phyloP scores from a whole-genome alignment of 306 rosid species.

The Clitoria ternatea region DNA sequence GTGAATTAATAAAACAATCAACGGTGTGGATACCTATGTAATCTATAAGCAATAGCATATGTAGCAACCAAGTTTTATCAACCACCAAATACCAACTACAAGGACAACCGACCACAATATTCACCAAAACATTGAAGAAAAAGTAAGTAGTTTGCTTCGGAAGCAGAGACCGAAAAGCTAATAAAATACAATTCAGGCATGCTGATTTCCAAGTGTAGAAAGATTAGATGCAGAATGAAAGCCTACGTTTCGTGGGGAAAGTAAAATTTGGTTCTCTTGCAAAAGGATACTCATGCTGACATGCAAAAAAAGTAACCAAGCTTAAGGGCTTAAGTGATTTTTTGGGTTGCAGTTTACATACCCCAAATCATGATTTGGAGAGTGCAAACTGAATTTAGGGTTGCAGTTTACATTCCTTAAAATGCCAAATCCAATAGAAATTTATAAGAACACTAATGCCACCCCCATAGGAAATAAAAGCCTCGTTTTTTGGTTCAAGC shows the following conservation, averaged over 20 bases:
- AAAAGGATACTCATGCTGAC: not conserved
- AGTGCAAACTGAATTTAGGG: not conserved
- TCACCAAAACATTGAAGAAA: not conserved
- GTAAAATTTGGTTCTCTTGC: not conserved
- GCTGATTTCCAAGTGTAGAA: not conserved
- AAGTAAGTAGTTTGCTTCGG: not conserved
- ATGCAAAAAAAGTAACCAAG: not conserved
- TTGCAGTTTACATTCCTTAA: not conserved
- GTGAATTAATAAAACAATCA: not conserved
- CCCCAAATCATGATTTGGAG: not conserved
- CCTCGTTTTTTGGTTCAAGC: not conserved
- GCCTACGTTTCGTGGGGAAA: not conserved
- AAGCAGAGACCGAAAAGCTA: not conserved
- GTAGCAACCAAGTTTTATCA: not conserved
- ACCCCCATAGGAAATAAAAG: not conserved
- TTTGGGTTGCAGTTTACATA: not conserved
- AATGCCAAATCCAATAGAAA: not conserved
- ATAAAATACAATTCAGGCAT: not conserved
- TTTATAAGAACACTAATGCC: not conserved
- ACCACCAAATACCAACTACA: not conserved
- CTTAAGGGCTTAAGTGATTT: not conserved
- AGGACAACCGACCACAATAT: constrained; percentile 12
- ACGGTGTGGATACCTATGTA: not conserved
- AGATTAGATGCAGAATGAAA: not conserved
- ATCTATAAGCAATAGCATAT: not conserved